Evolutionary conservation across 176 grass and related monocot genomes (phyloP), one percentile per base, ranked within the genome.

Genomic region (Phoenix dactylifera): DNA sequence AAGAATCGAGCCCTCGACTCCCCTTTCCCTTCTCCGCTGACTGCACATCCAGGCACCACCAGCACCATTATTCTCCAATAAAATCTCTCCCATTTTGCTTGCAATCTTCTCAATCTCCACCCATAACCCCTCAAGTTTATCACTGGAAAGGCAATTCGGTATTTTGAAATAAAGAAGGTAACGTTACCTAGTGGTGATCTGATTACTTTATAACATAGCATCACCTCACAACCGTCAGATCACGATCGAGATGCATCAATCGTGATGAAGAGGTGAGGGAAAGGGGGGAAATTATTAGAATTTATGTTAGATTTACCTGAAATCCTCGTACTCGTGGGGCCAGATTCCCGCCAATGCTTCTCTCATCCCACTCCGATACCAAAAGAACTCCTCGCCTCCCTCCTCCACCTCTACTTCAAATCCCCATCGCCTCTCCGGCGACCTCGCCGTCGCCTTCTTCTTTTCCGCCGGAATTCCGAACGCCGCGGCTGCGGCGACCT

Each of bases 341-440:
- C 29, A 64, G 63, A 22, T 78, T 64, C 24, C 70, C 28, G 70
- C 70, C 65, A 69, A 53, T 15, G 77, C 69, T 22, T 70, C 24
- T 62, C 65, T 52, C 68, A n/a, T 60, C 1, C 7, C 66, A 54
- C 65, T 44, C n/a, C 24, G 35, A 12, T 44, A 61, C 87, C 79
- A 88, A 65, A 82, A 76, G 64, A 84, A 25, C 73, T 88, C 89
- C 25, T 88, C 77, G 39, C 59, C 75, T 0, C 52, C 22, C 20
- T 28, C 72, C 18, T 51, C 77, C 51, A 16, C 59, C 17, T 35
- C 54, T 1, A 25, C 22, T 26, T 79, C 84, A 19, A 56, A 68
- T 50, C 19, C 52, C 70, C 70, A 72, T 28, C 28, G 30, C 52
- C 16, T 7, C 29, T 49, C 64, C 51, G 35, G 22, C 48, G 28